These are phyloP conservation scores for Ascochyta lentis DNA, from an alignment of 2,329 filamentous ascomycete genomes.

Conservation along the genomic window DNA sequence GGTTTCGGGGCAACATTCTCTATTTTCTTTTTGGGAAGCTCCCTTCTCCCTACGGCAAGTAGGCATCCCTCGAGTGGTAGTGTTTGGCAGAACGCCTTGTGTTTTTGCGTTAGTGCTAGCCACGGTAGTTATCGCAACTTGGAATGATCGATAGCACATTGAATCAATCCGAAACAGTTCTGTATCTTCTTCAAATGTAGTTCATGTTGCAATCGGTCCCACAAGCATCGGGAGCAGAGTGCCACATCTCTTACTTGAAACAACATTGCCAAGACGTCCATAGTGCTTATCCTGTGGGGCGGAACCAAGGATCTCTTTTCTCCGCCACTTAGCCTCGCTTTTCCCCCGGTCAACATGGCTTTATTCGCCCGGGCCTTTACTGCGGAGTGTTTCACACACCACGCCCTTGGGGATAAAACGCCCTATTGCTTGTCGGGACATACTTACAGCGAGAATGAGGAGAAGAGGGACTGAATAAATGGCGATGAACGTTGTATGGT, in stretches of 20 bases:
- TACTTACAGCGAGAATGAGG: conserved; percentile 10
- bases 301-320: conserved; percentile 15
- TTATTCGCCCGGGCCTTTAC: background rate
- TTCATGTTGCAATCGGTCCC: conserved; percentile 5
- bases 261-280: conserved; percentile 25
- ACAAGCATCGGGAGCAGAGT: conserved; percentile 1
- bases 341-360: conserved; percentile 21
- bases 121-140: background rate
- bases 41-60: background rate
- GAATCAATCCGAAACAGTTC: background rate
- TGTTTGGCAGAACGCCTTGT: background rate
- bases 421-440: conserved; percentile 5
- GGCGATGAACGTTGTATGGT: background rate
- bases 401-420: background rate
- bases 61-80: no score
- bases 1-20: background rate
- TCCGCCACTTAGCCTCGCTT: conserved; percentile 37
- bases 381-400: conserved; percentile 2
- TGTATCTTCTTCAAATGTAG: background rate
- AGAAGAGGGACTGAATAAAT: conserved; percentile 1
- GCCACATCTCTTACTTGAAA: conserved; percentile 12
- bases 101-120: background rate
- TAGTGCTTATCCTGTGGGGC: conserved; percentile 27
- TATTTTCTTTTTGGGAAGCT: background rate
- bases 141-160: background rate